Evolutionary conservation across 345 rosid species (phyloP), one percentile per base, ranked within the genome.

Genomic region (Rhodamnia rubescens): DNA sequence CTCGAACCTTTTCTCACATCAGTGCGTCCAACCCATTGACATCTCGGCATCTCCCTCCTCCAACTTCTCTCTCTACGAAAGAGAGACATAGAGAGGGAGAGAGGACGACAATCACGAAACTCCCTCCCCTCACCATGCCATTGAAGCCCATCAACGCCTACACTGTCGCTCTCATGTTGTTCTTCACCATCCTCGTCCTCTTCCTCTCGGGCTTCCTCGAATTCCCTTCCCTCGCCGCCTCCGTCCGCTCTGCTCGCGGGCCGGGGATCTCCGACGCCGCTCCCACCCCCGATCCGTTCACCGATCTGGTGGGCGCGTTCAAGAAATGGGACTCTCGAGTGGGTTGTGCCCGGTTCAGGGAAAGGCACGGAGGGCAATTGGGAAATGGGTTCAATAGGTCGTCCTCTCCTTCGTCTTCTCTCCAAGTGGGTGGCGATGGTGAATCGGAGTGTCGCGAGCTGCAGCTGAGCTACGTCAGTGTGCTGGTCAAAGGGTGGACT

Each of bases 401-500:
- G 54, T 89, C 88, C 81, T 92, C 95, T 81, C 54, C 85, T 86
- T 91, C 96, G 52, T 90, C 88, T 81, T 92, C 97, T 82, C 61
- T 95, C 87, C 98, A 95, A 88, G 90, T 84, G 47, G 81, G 36
- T 56, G 89, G 88, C 36, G 91, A 86, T 32, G 91, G 87, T 1
- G 92, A 89, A 75, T 90, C 86, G 84, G 88, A 86, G 74, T 95
- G 98, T 81, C 82, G 84, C 83, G 91, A 87, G 84, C 88, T 93
- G 89, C 93, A 92, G 85, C 90, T 93, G 94, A 90, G 86, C 0
- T 93, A 95, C 57, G 99, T 93, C 64, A 93, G 89, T 54, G 92
- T 95, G 83, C 89, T 95, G 93, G 97, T 97, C 44, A 95, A 95
- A 88, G 95, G 98, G 56, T 97, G 99, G 99, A 97, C 98, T 88